A percentile compares a stretch with the other conserved stretches of the same genome.
These are phyloP conservation scores for Boletus edulis DNA, from an alignment of 768 basidiomycete species.

Conservation along the genomic window DNA sequence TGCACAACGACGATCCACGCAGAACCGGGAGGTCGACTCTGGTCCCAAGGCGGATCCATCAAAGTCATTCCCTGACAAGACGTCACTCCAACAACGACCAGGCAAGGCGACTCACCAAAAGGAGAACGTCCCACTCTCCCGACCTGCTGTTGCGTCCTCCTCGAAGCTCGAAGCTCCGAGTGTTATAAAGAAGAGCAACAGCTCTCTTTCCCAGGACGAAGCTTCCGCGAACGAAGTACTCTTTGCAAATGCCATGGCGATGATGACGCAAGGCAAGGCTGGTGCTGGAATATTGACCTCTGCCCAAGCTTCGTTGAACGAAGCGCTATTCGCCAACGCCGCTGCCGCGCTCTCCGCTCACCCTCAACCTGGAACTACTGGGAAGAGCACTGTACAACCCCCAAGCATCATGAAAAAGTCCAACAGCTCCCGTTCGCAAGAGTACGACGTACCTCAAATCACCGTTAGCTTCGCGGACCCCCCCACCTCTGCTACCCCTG, in stretches of 20 bases:
- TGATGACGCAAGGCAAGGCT: slow-evolving; percentile 16
- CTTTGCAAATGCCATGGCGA: slow-evolving; percentile 25
- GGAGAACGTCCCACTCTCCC: slow-evolving; percentile 22
- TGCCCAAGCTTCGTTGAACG: slow-evolving; percentile 24
- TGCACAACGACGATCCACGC: slow-evolving; percentile 19
- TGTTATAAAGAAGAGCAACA: slow-evolving; percentile 25
- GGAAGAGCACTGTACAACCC: slow-evolving; percentile 12
- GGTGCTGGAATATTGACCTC: slow-evolving; percentile 8
- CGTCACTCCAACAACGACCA: slow-evolving; percentile 10
- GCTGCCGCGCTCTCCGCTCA: slow-evolving; percentile 13
- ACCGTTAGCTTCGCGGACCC: slow-evolving; percentile 25
- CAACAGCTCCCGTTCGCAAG: slow-evolving; percentile 24
- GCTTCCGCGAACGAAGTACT: slow-evolving; percentile 23
- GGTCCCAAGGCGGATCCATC: slow-evolving; percentile 12
- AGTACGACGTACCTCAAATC: slow-evolving; percentile 27
- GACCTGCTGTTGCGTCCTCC: slow-evolving; percentile 1
- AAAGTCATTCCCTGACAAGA: slow-evolving; percentile 13
- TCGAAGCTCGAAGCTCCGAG: slow-evolving; percentile 22
- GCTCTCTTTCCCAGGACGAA: slow-evolving; percentile 25
- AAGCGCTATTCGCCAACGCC: slow-evolving; percentile 24
- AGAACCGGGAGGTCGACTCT: slow-evolving; percentile 16
- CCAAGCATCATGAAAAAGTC: slow-evolving; percentile 28
- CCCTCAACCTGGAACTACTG: slow-evolving; percentile 2
- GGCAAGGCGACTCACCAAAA: slow-evolving; percentile 24
- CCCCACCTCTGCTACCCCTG: neutral